Evolutionary conservation across 352 stramenopile genomes (phyloP).

Genomic region (Pseudoperonospora humuli): DNA sequence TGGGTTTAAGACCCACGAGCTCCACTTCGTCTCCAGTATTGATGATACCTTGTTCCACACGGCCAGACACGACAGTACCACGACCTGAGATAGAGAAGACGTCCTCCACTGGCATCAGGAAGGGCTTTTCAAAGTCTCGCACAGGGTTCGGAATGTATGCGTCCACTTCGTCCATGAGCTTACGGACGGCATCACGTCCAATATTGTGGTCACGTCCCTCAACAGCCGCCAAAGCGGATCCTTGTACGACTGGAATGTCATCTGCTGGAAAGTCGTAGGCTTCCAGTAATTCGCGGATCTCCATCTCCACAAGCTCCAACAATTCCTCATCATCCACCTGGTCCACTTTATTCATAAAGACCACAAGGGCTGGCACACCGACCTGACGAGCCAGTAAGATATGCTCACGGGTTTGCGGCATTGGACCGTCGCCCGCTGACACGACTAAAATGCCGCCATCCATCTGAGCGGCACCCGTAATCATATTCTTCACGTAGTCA

Average conservation of each 20-base stretch:
- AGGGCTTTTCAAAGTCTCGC: conserved; percentile 93
- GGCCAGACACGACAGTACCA: conserved; percentile 95
- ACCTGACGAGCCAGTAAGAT: conserved; percentile 93
- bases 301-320: conserved; percentile 33
- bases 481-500: conserved; percentile 93
- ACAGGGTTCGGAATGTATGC: conserved; percentile 81
- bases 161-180: conserved; percentile 91
- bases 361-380: conserved; percentile 85
- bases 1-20: conserved; percentile 35
- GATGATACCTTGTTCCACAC: conserved; percentile 88
- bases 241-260: conserved; percentile 91
- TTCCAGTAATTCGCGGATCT: conserved; percentile 52
- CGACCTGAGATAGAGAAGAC: conserved; percentile 95
- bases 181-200: conserved; percentile 78
- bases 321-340: conserved; percentile 29
- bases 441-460: conserved; percentile 89
- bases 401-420: conserved; percentile 94
- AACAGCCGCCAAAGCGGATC: conserved; percentile 89
- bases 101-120: conserved; percentile 96
- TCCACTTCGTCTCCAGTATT: conserved; percentile 52
- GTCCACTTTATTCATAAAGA: conserved; percentile 95
- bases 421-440: conserved; percentile 66
- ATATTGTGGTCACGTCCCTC: conserved; percentile 85
- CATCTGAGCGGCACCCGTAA: conserved; percentile 96
- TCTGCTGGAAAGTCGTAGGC: conserved; percentile 95